These are phyloP conservation scores for Aspergillus incahuasiensis DNA, from an alignment of 495 filamentous ascomycete species.

Conservation along the genomic window DNA sequence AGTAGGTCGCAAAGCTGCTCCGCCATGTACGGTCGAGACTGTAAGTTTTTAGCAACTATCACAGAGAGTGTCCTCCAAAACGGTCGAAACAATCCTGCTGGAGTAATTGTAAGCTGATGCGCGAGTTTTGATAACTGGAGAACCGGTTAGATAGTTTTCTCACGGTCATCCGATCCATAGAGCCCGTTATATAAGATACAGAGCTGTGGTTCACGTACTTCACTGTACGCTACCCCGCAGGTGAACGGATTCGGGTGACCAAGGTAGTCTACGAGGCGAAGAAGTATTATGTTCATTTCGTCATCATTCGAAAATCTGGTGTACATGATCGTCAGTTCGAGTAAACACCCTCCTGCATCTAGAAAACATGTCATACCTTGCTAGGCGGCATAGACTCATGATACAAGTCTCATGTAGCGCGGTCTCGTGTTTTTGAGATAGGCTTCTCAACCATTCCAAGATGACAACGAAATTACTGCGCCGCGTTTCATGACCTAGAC, in stretches of 20 bases:
- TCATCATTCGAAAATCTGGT: slow-evolving; percentile 60
- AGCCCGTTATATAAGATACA: slow-evolving; percentile 8
- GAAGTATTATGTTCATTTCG: slow-evolving; percentile 77
- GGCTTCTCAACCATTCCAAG: slow-evolving; percentile 61
- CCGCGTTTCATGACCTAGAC: slow-evolving; percentile 40
- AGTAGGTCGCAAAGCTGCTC: slow-evolving; percentile 76
- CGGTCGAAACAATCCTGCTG: slow-evolving; percentile 67
- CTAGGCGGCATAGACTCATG: slow-evolving; percentile 76
- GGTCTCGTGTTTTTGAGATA: slow-evolving; percentile 60
- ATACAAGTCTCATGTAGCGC: slow-evolving; percentile 78
- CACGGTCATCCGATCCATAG: slow-evolving; percentile 1
- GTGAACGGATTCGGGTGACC: slow-evolving; percentile 78
- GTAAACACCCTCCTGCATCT: background rate
- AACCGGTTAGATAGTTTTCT: background rate
- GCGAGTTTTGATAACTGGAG: slow-evolving; percentile 62
- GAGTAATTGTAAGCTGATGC: slow-evolving; percentile 51
- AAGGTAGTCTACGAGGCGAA: slow-evolving; percentile 79
- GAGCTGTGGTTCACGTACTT: slow-evolving; percentile 44
- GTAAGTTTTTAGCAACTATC: slow-evolving; percentile 73
- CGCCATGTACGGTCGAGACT: slow-evolving; percentile 72
- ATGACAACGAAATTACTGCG: slow-evolving; percentile 62
- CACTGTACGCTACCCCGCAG: slow-evolving; percentile 73
- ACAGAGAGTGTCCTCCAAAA: slow-evolving; percentile 83
- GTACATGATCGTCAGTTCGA: background rate
- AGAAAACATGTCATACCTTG: slow-evolving; percentile 42